Base-by-base conservation (phyloP, 768 basidiomycete species). In the Collybia sordida region DNA sequence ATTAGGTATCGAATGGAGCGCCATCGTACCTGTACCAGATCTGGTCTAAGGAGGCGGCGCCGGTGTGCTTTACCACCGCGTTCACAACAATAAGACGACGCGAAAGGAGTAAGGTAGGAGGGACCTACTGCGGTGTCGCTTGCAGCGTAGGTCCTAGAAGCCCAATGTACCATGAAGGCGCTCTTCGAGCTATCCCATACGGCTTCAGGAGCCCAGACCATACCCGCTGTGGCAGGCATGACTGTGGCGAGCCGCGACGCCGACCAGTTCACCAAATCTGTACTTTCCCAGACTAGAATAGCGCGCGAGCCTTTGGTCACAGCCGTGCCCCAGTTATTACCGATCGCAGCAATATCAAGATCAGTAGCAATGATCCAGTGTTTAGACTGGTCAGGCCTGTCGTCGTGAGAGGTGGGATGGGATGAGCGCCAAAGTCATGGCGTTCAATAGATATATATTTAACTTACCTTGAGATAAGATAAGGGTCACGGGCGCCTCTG, bases 131-230 rank as follows among this genome's bases (percentile, higher is more conserved):
- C 39, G 39, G 39, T 21, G 18, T 40, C 39, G 39, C 39, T 40
- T 21, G 39, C 19, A 40, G 39, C 19, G n/a, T 52, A 40, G 5
- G 48, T 27, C 14, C 47, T n/a, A 9, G 47, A 52, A 12, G 51
- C 31, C 51, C 51, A 52, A 24, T 34, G 31, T 21, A 52, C 51
- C 17, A 52, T 21, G 27, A 38, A 52, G 18, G 27, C 17, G n/a
- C 25, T 19, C 51, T 40, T 41, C 12, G 24, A 23, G 15, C 25
- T 23, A 22, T 52, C 51, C 51, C 51, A 52, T 8, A 52, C 23
- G 17, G 51, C 51, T 35, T 52, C 51, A 17, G 51, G 51, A 1
- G 51, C 51, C 51, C 51, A 52, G 40, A 41, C 37, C 51, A 52
- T 52, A 19, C 51, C 51, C 17, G 47, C 51, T 14, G 44, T 48